Conservation (phyloP, 1,284 basidiomycete genomes). For the Apiotrichum mycotoxinovorans region DNA sequence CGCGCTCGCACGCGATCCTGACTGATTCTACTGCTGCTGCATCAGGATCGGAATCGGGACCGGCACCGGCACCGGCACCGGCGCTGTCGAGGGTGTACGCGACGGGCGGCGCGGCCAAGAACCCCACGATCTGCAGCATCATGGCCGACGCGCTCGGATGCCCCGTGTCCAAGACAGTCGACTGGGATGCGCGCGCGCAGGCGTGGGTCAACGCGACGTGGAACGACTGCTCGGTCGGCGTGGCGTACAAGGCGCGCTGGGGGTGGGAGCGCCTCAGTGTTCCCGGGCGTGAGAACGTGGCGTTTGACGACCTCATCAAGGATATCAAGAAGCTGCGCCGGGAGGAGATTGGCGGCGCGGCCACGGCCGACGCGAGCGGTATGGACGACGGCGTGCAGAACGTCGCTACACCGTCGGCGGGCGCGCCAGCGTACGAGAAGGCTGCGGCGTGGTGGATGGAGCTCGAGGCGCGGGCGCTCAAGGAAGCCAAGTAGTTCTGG, state of each 20-base stretch:
- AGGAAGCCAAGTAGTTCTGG: background rate
- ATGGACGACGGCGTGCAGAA: conserved; percentile 33
- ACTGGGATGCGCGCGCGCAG: conserved; percentile 22
- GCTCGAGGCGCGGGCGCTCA: conserved; percentile 27
- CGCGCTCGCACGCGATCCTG: conserved; percentile 55
- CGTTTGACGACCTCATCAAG: conserved; percentile 17
- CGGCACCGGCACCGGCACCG: conserved; percentile 59
- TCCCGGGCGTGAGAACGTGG: background rate
- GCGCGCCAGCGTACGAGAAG: conserved; percentile 23
- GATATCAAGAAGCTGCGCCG: conserved; percentile 22
- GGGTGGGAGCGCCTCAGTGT: conserved; percentile 33
- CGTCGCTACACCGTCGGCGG: conserved; percentile 26
- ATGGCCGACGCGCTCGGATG: conserved; percentile 75
- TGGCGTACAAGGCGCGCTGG: conserved; percentile 48
- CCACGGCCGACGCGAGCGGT: conserved; percentile 15
- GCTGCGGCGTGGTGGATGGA: conserved; percentile 30
- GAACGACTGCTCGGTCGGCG: conserved; percentile 47
- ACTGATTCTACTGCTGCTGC: too few relatives aligned
- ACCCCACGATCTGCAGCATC: conserved; percentile 68
- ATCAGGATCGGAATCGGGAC: too few relatives aligned
- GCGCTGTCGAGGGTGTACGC: conserved; percentile 66
- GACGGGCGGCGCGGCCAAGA: conserved; percentile 75
- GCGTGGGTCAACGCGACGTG: conserved; percentile 35
- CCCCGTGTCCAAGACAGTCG: conserved; percentile 56
- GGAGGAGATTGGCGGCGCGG: conserved; percentile 30